A percentile compares a stretch with the other conserved stretches of the same genome.
Conservation (phyloP, 2,329 filamentous ascomycete species). For the Fusarium graminum region DNA sequence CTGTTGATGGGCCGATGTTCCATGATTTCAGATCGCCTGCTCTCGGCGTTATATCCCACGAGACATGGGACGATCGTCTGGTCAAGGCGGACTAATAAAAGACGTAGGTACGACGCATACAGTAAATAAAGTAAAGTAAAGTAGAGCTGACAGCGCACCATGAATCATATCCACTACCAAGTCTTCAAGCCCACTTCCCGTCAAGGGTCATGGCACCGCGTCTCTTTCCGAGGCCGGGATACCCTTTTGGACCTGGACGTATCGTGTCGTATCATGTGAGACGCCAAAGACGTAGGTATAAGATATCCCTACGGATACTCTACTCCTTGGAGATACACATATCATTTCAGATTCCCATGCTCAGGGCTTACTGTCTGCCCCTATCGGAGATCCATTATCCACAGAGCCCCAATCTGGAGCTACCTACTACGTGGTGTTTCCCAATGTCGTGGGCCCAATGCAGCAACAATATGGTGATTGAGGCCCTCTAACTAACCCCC, state of each 20-base stretch:
- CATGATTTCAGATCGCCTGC: neutral
- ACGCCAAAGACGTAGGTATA: neutral
- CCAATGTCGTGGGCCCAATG: conserved; percentile 9
- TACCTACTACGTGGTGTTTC: conserved; percentile 11
- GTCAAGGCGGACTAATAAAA: conserved; percentile 5
- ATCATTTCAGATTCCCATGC: neutral
- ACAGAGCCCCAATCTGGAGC: neutral
- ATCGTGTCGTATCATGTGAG: conserved; percentile 17
- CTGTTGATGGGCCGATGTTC: neutral
- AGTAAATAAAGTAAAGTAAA: conserved; percentile 18
- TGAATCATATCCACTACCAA: conserved; percentile 5
- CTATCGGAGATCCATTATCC: conserved; percentile 9
- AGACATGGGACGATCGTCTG: conserved; percentile 2
- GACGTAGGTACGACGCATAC: no score
- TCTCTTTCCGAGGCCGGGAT: conserved; percentile 26
- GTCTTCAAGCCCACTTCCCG: conserved; percentile 5
- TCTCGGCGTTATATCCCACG: conserved; percentile 15
- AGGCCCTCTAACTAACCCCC: conserved; percentile 28
- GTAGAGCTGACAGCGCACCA: conserved; percentile 36
- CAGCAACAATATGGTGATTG: conserved; percentile 5
- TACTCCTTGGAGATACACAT: neutral
- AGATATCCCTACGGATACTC: no score
- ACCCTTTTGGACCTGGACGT: conserved; percentile 13
- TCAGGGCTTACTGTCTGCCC: conserved; percentile 12
- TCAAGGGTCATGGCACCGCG: conserved; percentile 27